Evolutionary conservation across 23 red algal genomes (phyloP).

Genomic region (Agarophyton chilense): DNA sequence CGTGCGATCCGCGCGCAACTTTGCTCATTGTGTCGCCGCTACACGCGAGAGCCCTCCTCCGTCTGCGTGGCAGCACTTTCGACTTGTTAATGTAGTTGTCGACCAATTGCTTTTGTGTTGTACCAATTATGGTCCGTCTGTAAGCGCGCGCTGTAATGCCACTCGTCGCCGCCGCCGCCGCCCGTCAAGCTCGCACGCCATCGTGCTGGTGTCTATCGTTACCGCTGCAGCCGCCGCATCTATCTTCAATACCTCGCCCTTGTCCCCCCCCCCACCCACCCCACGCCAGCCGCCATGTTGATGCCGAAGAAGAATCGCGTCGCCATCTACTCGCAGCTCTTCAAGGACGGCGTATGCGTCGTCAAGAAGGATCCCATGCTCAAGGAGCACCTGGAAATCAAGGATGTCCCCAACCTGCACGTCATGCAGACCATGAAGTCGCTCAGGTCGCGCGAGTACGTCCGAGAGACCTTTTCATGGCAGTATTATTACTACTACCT

Average conservation of each 20-base stretch:
- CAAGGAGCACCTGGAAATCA: constrained; percentile 85
- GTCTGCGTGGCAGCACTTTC: no score
- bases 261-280: no score
- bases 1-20: not conserved
- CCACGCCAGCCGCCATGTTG: constrained; percentile 98
- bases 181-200: no score
- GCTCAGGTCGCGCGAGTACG: constrained; percentile 85
- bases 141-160: no score
- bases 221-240: no score
- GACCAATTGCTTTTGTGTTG: no score
- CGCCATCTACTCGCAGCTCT: constrained; percentile 91
- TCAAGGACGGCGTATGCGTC: constrained; percentile 97
- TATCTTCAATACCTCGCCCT: no score
- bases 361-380: constrained; percentile 86
- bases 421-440: constrained; percentile 97
- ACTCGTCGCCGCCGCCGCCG: no score
- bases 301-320: constrained; percentile 92
- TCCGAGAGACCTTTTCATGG: constrained; percentile 97
- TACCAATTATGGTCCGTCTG: no score
- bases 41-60: not conserved
- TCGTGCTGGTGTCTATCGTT: no score
- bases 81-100: no score
- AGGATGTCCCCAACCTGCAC: constrained; percentile 91
- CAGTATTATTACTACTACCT: constrained; percentile 97
- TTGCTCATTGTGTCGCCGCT: not conserved